A percentile compares a stretch with the other conserved stretches of the same genome.
Evolutionary conservation across 257 asterid genomes (phyloP).

Genomic region (Solanum pennellii): DNA sequence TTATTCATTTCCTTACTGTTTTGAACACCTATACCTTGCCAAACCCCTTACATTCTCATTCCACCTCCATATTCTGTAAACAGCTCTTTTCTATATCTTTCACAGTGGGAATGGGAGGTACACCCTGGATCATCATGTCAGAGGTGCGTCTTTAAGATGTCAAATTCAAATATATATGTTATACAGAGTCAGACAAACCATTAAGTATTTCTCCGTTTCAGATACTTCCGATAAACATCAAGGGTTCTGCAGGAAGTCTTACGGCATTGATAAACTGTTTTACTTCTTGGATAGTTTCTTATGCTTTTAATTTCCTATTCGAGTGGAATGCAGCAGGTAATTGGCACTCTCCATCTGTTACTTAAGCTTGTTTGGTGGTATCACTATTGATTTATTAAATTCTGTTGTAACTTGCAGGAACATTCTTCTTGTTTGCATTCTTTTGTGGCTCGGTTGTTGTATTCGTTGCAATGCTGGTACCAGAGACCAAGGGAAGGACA

Average conservation of each 20-base stretch:
- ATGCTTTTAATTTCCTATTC: conserved; percentile 52
- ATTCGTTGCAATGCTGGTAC: conserved; percentile 58
- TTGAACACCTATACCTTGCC: background rate
- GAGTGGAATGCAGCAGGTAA: conserved; percentile 65
- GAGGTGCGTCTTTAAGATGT: conserved; percentile 37
- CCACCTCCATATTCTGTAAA: background rate
- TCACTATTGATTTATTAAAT: background rate
- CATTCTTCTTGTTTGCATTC: conserved; percentile 30
- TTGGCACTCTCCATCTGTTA: background rate
- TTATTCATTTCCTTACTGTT: background rate
- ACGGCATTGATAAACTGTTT: conserved; percentile 48
- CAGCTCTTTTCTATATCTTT: conserved; percentile 24
- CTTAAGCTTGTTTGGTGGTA: background rate
- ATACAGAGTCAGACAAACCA: background rate
- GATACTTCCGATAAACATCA: conserved; percentile 66
- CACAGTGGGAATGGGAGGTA: conserved; percentile 77
- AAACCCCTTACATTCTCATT: background rate
- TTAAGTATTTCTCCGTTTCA: background rate
- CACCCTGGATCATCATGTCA: conserved; percentile 62
- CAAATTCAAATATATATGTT: background rate
- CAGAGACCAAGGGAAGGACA: conserved; percentile 82
- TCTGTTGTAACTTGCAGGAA: conserved; percentile 18
- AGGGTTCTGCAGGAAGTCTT: conserved; percentile 57
- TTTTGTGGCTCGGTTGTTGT: conserved; percentile 26
- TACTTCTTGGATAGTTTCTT: conserved; percentile 33